phyloP scores from a whole-genome alignment of 345 rosid genomes.

The Hypericum androsaemum region DNA sequence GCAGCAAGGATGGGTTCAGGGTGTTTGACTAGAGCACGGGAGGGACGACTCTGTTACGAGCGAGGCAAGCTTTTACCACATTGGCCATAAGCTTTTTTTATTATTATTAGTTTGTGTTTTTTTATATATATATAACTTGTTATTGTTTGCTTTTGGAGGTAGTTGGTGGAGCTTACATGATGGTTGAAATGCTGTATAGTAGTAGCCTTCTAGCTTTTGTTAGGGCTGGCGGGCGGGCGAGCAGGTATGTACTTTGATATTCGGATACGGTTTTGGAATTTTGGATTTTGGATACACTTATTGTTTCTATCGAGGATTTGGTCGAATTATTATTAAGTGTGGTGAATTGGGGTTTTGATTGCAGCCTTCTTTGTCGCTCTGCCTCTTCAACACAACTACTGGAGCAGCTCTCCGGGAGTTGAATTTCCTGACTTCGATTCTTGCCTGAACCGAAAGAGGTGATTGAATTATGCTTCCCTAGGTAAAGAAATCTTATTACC shows the following conservation, averaged over 20 bases:
- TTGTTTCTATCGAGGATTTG: too few species aligned
- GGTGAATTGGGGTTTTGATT: slow-evolving; percentile 1
- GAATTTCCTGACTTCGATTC: slow-evolving; percentile 71
- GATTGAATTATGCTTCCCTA: not conserved
- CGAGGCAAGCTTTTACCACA: slow-evolving; percentile 37
- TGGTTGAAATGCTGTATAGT: slow-evolving; percentile 87
- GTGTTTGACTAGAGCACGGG: slow-evolving; percentile 67
- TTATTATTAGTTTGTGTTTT: slow-evolving; percentile 5
- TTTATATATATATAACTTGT: not conserved
- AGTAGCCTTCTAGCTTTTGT: slow-evolving; percentile 89
- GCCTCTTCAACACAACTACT: slow-evolving; percentile 60
- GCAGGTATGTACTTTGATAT: slow-evolving; percentile 62
- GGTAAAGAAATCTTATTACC: too few species aligned
- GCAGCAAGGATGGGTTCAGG: slow-evolving; percentile 64
- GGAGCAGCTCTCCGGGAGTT: slow-evolving; percentile 64
- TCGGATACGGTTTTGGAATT: not conserved
- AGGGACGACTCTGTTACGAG: slow-evolving; percentile 78
- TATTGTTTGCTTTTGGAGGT: slow-evolving; percentile 12
- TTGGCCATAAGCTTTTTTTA: too few species aligned
- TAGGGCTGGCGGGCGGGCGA: slow-evolving; percentile 97
- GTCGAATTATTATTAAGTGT: not conserved
- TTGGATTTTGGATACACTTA: too few species aligned
- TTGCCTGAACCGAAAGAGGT: slow-evolving; percentile 71
- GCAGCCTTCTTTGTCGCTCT: slow-evolving; percentile 74
- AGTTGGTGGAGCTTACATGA: slow-evolving; percentile 67